Evolutionary conservation across 257 asterid species (phyloP).

Genomic region (Orobanche coerulescens): DNA sequence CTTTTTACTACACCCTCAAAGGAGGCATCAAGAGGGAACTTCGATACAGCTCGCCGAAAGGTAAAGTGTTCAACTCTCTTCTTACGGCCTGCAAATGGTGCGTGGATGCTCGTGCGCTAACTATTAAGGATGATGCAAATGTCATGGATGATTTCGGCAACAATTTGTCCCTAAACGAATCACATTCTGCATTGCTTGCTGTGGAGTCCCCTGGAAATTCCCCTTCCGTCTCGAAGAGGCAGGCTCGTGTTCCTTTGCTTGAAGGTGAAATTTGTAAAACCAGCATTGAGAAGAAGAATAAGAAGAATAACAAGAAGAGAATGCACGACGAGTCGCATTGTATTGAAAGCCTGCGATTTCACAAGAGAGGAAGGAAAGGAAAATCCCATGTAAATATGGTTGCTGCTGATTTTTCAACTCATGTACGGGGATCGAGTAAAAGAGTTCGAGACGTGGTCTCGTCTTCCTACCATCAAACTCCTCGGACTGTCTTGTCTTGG

Average conservation of each 20-base stretch:
- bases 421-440: conserved; percentile 38
- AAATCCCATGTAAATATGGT: background rate
- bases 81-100: conserved; percentile 44
- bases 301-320: background rate
- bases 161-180: conserved; percentile 5
- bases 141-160: conserved; percentile 11
- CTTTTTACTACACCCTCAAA: conserved; percentile 17
- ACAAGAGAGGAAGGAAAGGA: conserved; percentile 29
- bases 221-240: background rate
- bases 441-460: conserved; percentile 35
- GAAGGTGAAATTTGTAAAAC: conserved; percentile 21
- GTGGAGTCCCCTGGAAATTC: conserved; percentile 10
- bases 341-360: conserved; percentile 18
- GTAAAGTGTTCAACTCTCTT: conserved; percentile 43
- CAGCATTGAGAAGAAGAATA: background rate
- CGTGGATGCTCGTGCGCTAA: background rate
- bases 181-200: conserved; percentile 17
- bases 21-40: conserved; percentile 20
- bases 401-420: conserved; percentile 24
- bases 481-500: conserved; percentile 63
- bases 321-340: background rate
- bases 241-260: conserved; percentile 20
- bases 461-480: conserved; percentile 40
- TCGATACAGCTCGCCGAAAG: conserved; percentile 47
- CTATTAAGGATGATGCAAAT: background rate